phyloP scores from a whole-genome alignment of 1,139 yeast species.

The Chernovozyma aurita region DNA sequence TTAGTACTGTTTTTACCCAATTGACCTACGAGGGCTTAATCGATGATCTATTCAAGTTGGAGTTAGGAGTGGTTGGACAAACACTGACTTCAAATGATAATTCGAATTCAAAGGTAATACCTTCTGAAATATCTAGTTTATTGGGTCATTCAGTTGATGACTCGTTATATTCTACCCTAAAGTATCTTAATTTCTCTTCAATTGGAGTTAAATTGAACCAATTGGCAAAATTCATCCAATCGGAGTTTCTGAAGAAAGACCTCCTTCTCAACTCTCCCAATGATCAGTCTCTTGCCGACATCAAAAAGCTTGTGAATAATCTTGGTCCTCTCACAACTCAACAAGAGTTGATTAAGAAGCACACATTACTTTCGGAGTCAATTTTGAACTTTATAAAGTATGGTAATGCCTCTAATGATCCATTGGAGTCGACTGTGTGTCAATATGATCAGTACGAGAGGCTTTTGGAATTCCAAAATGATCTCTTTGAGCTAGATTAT shows the following conservation, averaged over 20 bases:
- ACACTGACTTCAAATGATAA: slow-evolving; percentile 1
- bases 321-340: slow-evolving; percentile 63
- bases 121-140: not conserved
- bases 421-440: not conserved
- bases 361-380: slow-evolving; percentile 71
- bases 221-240: slow-evolving; percentile 68
- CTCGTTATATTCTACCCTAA: slow-evolving; percentile 41
- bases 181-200: slow-evolving; percentile 71
- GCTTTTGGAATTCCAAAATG: slow-evolving; percentile 70
- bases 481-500: slow-evolving; percentile 56
- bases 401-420: slow-evolving; percentile 18
- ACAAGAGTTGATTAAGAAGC: slow-evolving; percentile 68
- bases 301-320: slow-evolving; percentile 67
- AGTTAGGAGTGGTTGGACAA: slow-evolving; percentile 19
- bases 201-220: slow-evolving; percentile 71
- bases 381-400: slow-evolving; percentile 50
- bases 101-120: slow-evolving; percentile 5
- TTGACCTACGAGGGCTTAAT: slow-evolving; percentile 78
- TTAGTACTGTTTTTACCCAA: slow-evolving; percentile 71
- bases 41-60: slow-evolving; percentile 63
- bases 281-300: slow-evolving; percentile 58
- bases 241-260: slow-evolving; percentile 61
- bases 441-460: slow-evolving; percentile 39
- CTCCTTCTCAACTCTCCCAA: slow-evolving; percentile 20
- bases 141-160: slow-evolving; percentile 17